Evolutionary conservation across 1,139 yeast species (phyloP).

Genomic region (Diutina neorugosa): DNA sequence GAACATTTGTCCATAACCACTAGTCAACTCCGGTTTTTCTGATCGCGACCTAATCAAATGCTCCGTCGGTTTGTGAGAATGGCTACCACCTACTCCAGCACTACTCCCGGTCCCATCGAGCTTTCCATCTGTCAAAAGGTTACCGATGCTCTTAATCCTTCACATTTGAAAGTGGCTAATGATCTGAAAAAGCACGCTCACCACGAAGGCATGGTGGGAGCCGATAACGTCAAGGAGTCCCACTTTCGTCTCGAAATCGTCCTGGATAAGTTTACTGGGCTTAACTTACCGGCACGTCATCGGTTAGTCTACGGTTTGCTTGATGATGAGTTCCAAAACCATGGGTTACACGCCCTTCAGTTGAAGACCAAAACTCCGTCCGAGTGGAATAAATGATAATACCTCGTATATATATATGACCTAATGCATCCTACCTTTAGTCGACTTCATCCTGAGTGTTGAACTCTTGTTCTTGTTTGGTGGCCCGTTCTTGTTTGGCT

Average conservation of each 20-base stretch:
- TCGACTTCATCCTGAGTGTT: conserved; percentile 3
- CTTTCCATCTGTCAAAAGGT: conserved; percentile 36
- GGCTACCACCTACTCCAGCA: conserved; percentile 1
- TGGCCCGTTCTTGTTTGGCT: not conserved
- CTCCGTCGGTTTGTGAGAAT: not conserved
- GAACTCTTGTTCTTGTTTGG: not conserved
- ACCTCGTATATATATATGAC: not conserved
- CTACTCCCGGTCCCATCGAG: conserved; percentile 39
- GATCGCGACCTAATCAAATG: not conserved
- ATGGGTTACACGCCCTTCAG: conserved; percentile 85
- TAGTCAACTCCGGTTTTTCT: not conserved
- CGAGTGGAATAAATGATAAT: conserved; percentile 30
- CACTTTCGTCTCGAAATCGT: conserved; percentile 71
- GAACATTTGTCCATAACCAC: too few species aligned
- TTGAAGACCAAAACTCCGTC: conserved; percentile 68
- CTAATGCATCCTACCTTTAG: not conserved
- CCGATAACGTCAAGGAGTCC: conserved; percentile 65
- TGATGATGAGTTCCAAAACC: conserved; percentile 55
- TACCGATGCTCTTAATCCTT: conserved; percentile 33
- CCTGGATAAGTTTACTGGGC: conserved; percentile 57
- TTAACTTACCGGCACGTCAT: conserved; percentile 66
- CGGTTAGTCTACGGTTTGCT: conserved; percentile 59
- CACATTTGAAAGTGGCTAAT: conserved; percentile 46
- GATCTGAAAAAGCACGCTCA: conserved; percentile 87
- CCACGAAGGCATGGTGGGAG: conserved; percentile 74